Evolutionary conservation across 2,329 filamentous ascomycete species (phyloP).

Genomic region (Chalaropsis ovoidea): DNA sequence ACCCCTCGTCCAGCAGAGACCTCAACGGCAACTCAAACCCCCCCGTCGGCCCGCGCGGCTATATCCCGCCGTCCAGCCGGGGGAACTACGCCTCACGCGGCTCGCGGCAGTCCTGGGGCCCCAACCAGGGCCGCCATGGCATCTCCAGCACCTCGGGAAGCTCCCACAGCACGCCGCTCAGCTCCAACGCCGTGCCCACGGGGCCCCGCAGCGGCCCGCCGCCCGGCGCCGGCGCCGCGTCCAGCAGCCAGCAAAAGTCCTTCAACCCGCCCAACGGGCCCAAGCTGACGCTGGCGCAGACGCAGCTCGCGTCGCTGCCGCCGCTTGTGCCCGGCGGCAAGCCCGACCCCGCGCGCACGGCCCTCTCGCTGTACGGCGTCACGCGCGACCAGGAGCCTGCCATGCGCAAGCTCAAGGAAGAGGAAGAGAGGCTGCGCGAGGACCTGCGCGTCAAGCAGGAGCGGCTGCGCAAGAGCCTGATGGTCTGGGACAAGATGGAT

Average conservation of each 20-base stretch:
- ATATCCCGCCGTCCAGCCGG: constrained; percentile 34
- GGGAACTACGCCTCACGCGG: constrained; percentile 36
- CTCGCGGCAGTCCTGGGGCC: constrained; percentile 39
- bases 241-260: neutral
- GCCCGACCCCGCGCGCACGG: constrained; percentile 39
- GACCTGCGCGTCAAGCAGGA: constrained; percentile 47
- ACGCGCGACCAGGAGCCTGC: constrained; percentile 46
- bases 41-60: constrained; percentile 47
- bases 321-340: constrained; percentile 46
- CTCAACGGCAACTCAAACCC: constrained; percentile 38
- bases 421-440: constrained; percentile 48
- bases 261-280: constrained; percentile 27
- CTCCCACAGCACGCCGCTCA: constrained; percentile 34
- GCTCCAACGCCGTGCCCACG: constrained; percentile 39
- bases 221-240: constrained; percentile 21
- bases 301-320: constrained; percentile 43
- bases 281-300: constrained; percentile 43
- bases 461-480: constrained; percentile 43
- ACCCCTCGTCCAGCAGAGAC: constrained; percentile 28
- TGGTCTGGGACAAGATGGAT: constrained; percentile 45
- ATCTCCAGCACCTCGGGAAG: constrained; percentile 26
- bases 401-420: constrained; percentile 45
- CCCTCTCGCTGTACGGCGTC: constrained; percentile 39
- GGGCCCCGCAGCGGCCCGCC: constrained; percentile 45
- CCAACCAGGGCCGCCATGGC: constrained; percentile 29